phyloP scores from a whole-genome alignment of 495 filamentous ascomycete species.

The Talaromyces ruber region DNA sequence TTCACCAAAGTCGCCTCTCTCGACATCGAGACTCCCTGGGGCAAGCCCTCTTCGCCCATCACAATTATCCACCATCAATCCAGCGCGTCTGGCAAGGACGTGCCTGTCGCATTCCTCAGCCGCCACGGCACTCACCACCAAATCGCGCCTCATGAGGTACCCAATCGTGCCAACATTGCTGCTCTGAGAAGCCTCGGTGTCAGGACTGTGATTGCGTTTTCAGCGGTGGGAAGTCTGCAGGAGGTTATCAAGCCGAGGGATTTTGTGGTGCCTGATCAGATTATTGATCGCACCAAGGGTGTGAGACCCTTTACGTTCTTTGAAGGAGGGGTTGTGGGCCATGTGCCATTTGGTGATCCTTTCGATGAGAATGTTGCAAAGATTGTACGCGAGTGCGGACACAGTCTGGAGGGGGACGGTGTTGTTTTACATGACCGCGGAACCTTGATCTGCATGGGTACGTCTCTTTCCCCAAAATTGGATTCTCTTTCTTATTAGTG shows the following conservation, averaged over 20 bases:
- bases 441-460: constrained; percentile 84
- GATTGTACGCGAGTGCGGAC: constrained; percentile 62
- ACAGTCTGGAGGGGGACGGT: constrained; percentile 68
- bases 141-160: constrained; percentile 85
- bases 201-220: constrained; percentile 84
- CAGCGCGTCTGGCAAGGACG: constrained; percentile 42
- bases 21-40: constrained; percentile 78
- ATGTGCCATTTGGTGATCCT: constrained; percentile 92
- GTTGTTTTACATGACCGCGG: constrained; percentile 71
- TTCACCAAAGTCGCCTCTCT: constrained; percentile 77
- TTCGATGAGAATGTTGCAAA: constrained; percentile 73
- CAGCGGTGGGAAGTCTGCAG: constrained; percentile 84
- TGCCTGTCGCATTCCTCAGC: constrained; percentile 86
- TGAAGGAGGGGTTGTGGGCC: constrained; percentile 84
- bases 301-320: constrained; percentile 92
- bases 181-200: constrained; percentile 86
- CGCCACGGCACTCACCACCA: constrained; percentile 86
- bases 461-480: constrained; percentile 13
- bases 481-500: neutral
- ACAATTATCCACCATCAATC: constrained; percentile 74
- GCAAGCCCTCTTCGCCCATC: constrained; percentile 81
- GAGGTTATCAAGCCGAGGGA: constrained; percentile 90
- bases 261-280: constrained; percentile 91
- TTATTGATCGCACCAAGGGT: constrained; percentile 97
- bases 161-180: constrained; percentile 87